Evolutionary conservation across 163 green algal genomes (phyloP), one percentile per base, ranked within the genome.

Genomic region (Chlamydomonas reinhardtii): DNA sequence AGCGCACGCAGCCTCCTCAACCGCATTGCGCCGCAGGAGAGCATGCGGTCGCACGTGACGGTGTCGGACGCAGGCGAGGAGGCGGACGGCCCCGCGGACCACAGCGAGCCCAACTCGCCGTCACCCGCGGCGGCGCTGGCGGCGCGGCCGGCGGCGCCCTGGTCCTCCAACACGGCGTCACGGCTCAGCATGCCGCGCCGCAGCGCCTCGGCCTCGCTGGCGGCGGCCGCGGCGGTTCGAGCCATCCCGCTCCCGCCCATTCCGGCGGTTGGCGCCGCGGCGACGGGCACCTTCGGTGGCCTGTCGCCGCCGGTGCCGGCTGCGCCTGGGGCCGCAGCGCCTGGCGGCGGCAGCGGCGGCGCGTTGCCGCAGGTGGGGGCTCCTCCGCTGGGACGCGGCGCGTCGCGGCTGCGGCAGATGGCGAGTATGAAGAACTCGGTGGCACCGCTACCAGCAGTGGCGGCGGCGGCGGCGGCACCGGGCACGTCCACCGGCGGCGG

Each of bases 321-420:
- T 9, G 56, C 62, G 62, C 27, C 62, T 27, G 22, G 20, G 19
- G 61, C 61, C 20, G 61, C 1, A 3, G 27, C 61, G 25, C 14
- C 39, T 48, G 39, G 39, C 39, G 39, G 48, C 62, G 27, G 25
- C 62, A 4, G 27, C 25, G 62, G 12, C 62, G 62, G 62, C 62
- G 27, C 59, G 20, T 22, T 66, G 9, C 31, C 59, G 62, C 62
- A 0, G 31, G 37, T 31, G 31, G 65, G 16, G 4, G 16, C 1
- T 8, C 31, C 66, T 6, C 11, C 31, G 34, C 79, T 68, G 14
- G 25, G 31, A 5, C 79, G 79, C 52, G 79, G 79, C 25, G 52
- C 31, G 14, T 85, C 79, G 48, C 68, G 79, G 32, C 79, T 85
- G n/a, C 66, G 79, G 14, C 69, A 61, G 31, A 64, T 78, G 43